phyloP scores from a whole-genome alignment of 441 rosid species.

The Erysimum cheiri region DNA sequence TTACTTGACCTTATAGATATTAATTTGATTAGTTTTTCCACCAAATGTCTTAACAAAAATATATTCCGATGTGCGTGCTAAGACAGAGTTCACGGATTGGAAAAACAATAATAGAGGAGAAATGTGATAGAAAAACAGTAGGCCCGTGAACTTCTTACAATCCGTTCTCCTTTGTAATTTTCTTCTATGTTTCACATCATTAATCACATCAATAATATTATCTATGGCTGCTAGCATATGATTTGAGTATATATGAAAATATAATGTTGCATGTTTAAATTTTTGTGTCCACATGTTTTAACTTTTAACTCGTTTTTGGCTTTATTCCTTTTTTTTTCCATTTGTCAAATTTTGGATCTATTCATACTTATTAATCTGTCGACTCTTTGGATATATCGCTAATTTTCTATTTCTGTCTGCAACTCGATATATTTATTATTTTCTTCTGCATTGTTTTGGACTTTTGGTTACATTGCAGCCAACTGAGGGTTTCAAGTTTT shows the following conservation, averaged over 20 bases:
- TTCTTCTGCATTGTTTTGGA: neutral
- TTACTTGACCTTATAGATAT: too few species aligned
- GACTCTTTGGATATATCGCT: slow-evolving; percentile 29
- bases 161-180: slow-evolving; percentile 31
- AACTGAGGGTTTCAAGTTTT: neutral
- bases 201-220: neutral
- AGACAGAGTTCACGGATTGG: slow-evolving; percentile 41
- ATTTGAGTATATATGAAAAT: slow-evolving; percentile 7
- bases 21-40: too few species aligned
- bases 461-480: slow-evolving; percentile 14
- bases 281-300: slow-evolving; percentile 24
- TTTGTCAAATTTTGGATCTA: slow-evolving; percentile 22
- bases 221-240: slow-evolving; percentile 12
- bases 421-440: neutral
- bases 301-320: slow-evolving; percentile 26
- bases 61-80: slow-evolving; percentile 3
- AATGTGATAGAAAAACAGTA: slow-evolving; percentile 33
- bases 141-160: slow-evolving; percentile 44
- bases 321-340: slow-evolving; percentile 2
- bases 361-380: slow-evolving; percentile 15
- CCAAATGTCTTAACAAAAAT: neutral
- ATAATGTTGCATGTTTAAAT: neutral
- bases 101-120: slow-evolving; percentile 26
- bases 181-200: slow-evolving; percentile 28
- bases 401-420: neutral